Conservation (phyloP, 192 early-diverging fungal genomes). For the Kickxella alabastrina region DNA sequence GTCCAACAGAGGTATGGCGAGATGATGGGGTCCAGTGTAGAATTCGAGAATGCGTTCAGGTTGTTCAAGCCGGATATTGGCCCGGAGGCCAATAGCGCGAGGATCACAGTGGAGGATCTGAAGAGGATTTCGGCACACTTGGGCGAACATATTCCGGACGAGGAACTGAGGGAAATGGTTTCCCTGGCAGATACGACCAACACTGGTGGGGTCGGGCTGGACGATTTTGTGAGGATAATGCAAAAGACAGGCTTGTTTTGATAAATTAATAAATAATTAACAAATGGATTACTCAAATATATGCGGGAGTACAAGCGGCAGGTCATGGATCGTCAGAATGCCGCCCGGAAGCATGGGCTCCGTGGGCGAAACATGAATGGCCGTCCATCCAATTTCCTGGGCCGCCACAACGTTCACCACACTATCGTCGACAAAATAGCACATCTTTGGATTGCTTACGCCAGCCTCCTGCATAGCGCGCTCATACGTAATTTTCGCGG, state of each 20-base stretch:
- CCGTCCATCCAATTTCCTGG: slow-evolving; percentile 46
- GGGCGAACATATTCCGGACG: slow-evolving; percentile 61
- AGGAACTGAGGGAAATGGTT: slow-evolving; percentile 66
- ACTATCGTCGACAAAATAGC: slow-evolving; percentile 78
- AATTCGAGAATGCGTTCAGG: slow-evolving; percentile 72
- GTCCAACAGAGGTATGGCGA: slow-evolving; percentile 27
- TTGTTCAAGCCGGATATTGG: slow-evolving; percentile 76
- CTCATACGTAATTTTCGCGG: slow-evolving; percentile 52
- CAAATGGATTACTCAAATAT: slow-evolving; percentile 30
- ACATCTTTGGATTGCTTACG: slow-evolving; percentile 52
- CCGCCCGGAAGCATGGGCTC: slow-evolving; percentile 50
- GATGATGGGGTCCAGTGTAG: slow-evolving; percentile 57
- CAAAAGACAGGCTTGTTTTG: slow-evolving; percentile 55
- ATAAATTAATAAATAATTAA: background rate
- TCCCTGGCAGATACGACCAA: slow-evolving; percentile 60
- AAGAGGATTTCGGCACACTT: slow-evolving; percentile 59
- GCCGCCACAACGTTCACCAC: slow-evolving; percentile 64
- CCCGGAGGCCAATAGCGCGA: slow-evolving; percentile 52
- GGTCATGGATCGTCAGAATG: slow-evolving; percentile 57
- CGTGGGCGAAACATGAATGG: slow-evolving; percentile 41
- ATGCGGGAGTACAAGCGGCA: slow-evolving; percentile 60
- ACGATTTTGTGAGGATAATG: slow-evolving; percentile 63
- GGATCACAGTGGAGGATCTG: slow-evolving; percentile 75
- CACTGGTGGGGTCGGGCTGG: slow-evolving; percentile 61
- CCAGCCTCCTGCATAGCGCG: slow-evolving; percentile 68